These are phyloP conservation scores for Hypoxylon sp. DNA, from an alignment of 2,329 filamentous ascomycete genomes.

Conservation along the genomic window DNA sequence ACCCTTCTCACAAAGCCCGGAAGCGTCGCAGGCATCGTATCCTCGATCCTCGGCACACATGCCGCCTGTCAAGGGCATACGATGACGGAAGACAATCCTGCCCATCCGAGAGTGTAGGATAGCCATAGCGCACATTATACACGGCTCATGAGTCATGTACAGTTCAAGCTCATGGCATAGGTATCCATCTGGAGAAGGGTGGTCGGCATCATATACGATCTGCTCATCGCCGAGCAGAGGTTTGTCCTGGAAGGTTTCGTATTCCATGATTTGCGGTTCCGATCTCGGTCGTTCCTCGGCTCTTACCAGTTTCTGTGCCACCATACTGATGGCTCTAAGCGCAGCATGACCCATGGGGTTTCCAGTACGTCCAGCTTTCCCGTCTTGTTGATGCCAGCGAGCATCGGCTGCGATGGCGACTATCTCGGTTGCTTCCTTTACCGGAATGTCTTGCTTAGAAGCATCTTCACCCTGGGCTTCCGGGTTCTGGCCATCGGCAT, in stretches of 20 bases:
- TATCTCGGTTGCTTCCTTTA: conserved; percentile 60
- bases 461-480: conserved; percentile 20
- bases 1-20: conserved; percentile 48
- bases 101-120: conserved; percentile 94
- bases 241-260: conserved; percentile 74
- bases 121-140: conserved; percentile 96
- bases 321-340: conserved; percentile 84
- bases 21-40: conserved; percentile 53
- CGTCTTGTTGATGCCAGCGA: conserved; percentile 72
- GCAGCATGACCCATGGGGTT: conserved; percentile 85
- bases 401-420: conserved; percentile 82
- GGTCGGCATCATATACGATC: conserved; percentile 71
- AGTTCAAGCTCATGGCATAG: conserved; percentile 94
- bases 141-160: conserved; percentile 95
- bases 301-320: conserved; percentile 74
- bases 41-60: conserved; percentile 80
- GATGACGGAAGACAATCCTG: conserved; percentile 81
- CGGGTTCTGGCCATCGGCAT: conserved; percentile 20
- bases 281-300: conserved; percentile 60
- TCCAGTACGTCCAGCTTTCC: conserved; percentile 61
- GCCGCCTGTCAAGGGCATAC: conserved; percentile 85
- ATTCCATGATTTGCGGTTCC: conserved; percentile 59
- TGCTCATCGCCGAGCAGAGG: conserved; percentile 77
- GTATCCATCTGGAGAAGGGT: conserved; percentile 81
- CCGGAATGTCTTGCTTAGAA: conserved; percentile 45